Conservation (phyloP, 2,329 filamentous ascomycete species). For the Drechslerella coelobrocha region DNA sequence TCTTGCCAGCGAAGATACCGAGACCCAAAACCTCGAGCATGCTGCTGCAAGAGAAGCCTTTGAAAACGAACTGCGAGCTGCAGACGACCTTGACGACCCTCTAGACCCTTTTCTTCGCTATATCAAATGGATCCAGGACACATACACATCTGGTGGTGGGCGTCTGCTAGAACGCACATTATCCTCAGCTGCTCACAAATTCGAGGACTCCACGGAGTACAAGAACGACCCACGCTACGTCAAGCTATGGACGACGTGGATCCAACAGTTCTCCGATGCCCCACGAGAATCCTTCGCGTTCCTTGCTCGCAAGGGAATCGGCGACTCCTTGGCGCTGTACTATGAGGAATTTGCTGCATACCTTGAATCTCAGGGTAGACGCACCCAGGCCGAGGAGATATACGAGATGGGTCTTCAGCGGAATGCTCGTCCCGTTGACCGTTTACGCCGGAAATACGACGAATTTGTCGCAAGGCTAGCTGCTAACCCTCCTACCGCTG, state of each 20-base stretch:
- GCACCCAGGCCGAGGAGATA: constrained; percentile 91
- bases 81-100: constrained; percentile 87
- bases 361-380: constrained; percentile 82
- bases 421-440: constrained; percentile 80
- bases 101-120: constrained; percentile 96
- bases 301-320: constrained; percentile 84
- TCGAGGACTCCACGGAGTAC: constrained; percentile 84
- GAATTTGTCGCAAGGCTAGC: constrained; percentile 82
- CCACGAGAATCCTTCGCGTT: constrained; percentile 93
- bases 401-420: constrained; percentile 88
- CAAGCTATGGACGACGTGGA: constrained; percentile 92
- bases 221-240: constrained; percentile 94
- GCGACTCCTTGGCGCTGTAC: constrained; percentile 84
- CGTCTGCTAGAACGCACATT: constrained; percentile 90
- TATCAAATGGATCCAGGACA: constrained; percentile 93
- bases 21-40: constrained; percentile 71
- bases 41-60: constrained; percentile 52
- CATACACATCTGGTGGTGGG: constrained; percentile 89
- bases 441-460: constrained; percentile 84
- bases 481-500: constrained; percentile 57
- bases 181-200: constrained; percentile 89
- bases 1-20: constrained; percentile 38
- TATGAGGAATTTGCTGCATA: constrained; percentile 97
- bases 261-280: constrained; percentile 88
- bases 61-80: constrained; percentile 79